Evolutionary conservation across 2,329 filamentous ascomycete genomes (phyloP), one percentile per base, ranked within the genome.

Genomic region (Parafenestella ontariensis): DNA sequence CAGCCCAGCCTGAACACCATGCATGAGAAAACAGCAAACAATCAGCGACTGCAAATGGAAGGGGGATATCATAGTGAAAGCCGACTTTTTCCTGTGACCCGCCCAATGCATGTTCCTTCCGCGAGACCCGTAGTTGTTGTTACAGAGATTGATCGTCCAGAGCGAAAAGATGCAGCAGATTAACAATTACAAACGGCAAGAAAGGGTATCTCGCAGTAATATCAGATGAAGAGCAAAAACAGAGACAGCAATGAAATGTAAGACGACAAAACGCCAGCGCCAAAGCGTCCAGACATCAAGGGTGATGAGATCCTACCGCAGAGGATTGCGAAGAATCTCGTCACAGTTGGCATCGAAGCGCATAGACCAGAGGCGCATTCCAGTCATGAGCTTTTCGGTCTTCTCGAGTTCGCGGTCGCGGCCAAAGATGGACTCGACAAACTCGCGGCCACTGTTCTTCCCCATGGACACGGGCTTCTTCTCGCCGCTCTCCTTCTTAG

Each of bases 341-440:
- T 96, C 91, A 79, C 92, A 96, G 82, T 98, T 97, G 76, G 91
- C 91, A 71, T 97, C 92, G 77, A 97, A 99, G 42, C 94, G 89
- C 78, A 96, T 87, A 76, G 90, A 92, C 91, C 94, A 99, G 31
- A 93, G 83, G 45, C 91, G 86, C 71, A 96, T 88, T 61, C 87
- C 88, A 62, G 90, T 87, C 92, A 98, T 98, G 78, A 97, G 87
- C 77, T 90, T 91, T 81, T 97, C 92, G 2, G 94, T 97, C 77
- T 88, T 88, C 75, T 93, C 88, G 50, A 97, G 83, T 79, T 97
- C 91, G 59, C 92, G 86, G 72, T 98, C 94, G 59, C 90, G 88
- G 62, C 93, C 94, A 69, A 98, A 98, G 67, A 99, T 91, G 47
- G 92, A 93, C 75, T 97, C 89, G 70, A 99, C 94, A 70, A 99